Evolutionary conservation across 805 yeast genomes (phyloP), one percentile per base, ranked within the genome.

Genomic region (Brettanomyces bruxellensis): DNA sequence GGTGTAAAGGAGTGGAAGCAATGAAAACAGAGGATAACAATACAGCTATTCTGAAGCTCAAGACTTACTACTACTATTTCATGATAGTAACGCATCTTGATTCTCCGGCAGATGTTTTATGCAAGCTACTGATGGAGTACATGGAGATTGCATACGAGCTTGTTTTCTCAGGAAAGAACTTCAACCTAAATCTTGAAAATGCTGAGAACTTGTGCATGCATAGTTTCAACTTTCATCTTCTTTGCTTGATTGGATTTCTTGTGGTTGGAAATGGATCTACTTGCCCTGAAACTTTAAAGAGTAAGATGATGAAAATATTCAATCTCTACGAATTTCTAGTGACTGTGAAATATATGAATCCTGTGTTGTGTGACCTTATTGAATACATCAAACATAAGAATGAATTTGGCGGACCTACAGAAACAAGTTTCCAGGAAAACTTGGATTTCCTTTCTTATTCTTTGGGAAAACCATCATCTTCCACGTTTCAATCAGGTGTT

Each of bases 161-260:
- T 25, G 48, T 55, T 11, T 55, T 56, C 25, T 43, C 35, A 25
- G 51, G 50, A 34, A 45, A 51, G 12, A 47, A 47, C 28, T 38
- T 45, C 38, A 58, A 53, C 8, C 41, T 58, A 9, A 55, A 59
- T 13, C 41, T 53, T 24, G 52, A 52, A 37, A 56, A 54, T 35
- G 51, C 60, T 2, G 64, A 62, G 43, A 47, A 44, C 41, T 44
- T 62, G 38, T 50, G 62, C 37, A 52, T 59, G 28, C 61, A 60
- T 44, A 59, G 65, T 47, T 62, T 62, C 51, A 61, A 62, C 47
- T 60, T 62, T 45, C 66, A 62, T 46, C 49, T 62, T 36, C 32
- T 61, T 39, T 53, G 54, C 13, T 45, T 62, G 46, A 44, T 61
- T 30, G 53, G 64, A n/a, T 51, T 62, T 6, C 50, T 52, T 14